Evolutionary conservation across 306 rosid species (phyloP).

Genomic region (Inga laurina): DNA sequence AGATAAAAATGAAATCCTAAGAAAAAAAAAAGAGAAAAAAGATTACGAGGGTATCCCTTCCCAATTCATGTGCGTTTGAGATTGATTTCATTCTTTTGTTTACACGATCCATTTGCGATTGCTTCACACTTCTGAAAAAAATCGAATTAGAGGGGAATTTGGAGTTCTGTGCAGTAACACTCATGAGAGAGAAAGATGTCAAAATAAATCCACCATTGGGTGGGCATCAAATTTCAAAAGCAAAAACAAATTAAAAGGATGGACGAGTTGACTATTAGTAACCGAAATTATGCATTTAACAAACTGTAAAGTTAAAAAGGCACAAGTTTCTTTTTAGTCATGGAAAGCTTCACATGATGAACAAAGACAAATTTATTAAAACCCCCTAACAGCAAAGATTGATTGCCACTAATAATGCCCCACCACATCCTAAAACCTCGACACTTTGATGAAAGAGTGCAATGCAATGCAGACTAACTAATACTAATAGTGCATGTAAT

Average conservation of each 20-base stretch:
- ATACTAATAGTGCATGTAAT: not conserved
- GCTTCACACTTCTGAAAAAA: not conserved
- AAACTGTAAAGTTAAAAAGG: slow-evolving; percentile 16
- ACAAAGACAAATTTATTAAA: slow-evolving; percentile 17
- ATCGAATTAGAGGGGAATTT: not conserved
- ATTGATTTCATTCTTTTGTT: not conserved
- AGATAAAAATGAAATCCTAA: too few relatives aligned
- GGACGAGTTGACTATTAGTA: not conserved
- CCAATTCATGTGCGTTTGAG: not conserved
- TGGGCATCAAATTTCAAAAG: slow-evolving; percentile 8
- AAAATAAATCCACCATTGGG: not conserved
- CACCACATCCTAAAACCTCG: not conserved
- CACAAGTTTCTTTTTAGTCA: not conserved
- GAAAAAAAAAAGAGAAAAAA: too few relatives aligned
- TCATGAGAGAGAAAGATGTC: not conserved
- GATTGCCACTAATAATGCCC: not conserved
- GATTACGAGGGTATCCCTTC: too few relatives aligned
- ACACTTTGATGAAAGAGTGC: slow-evolving; percentile 16
- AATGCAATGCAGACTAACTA: not conserved
- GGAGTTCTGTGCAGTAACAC: not conserved
- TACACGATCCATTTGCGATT: not conserved
- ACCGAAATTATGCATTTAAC: not conserved
- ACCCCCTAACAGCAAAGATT: not conserved
- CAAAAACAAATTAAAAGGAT: not conserved
- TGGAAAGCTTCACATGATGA: slow-evolving; percentile 7